A percentile compares a stretch with the other conserved stretches of the same genome.
phyloP scores from a whole-genome alignment of 2,329 filamentous ascomycete genomes.

The Lecanicillium sp. region DNA sequence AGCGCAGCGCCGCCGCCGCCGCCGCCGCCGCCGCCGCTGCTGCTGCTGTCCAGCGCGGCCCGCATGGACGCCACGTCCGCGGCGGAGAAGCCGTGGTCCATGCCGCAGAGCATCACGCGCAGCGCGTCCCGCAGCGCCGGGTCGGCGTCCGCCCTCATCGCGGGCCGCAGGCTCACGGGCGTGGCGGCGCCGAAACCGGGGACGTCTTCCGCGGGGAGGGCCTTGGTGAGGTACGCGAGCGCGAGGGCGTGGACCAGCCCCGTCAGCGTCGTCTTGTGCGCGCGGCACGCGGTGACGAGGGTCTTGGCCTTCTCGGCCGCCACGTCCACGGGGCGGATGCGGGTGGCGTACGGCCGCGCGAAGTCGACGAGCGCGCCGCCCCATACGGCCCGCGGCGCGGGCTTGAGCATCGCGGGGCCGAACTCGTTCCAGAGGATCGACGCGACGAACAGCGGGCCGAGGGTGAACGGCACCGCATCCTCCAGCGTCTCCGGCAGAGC shows the following conservation, averaged over 20 bases:
- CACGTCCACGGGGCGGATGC: slow-evolving; percentile 33
- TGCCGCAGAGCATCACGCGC: slow-evolving; percentile 34
- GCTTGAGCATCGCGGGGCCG: slow-evolving; percentile 33
- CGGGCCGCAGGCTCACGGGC: slow-evolving; percentile 40
- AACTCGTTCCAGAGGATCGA: slow-evolving; percentile 34
- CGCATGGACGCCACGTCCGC: slow-evolving; percentile 14
- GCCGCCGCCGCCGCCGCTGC: slow-evolving; percentile 27
- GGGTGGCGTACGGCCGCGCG: slow-evolving; percentile 29
- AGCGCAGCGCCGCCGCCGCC: slow-evolving; percentile 20
- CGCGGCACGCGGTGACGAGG: slow-evolving; percentile 35
- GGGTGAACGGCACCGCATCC: slow-evolving; percentile 32
- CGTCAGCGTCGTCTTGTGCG: slow-evolving; percentile 40
- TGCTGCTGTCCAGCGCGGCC: slow-evolving; percentile 20
- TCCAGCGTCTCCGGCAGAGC: slow-evolving; percentile 36
- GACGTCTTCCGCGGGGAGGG: slow-evolving; percentile 28
- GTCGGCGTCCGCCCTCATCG: slow-evolving; percentile 21
- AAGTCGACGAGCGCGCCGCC: slow-evolving; percentile 31
- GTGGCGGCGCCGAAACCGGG: slow-evolving; percentile 33
- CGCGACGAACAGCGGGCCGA: slow-evolving; percentile 36
- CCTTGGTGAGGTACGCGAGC: slow-evolving; percentile 34
- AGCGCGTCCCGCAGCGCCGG: slow-evolving; percentile 21
- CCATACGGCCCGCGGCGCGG: slow-evolving; percentile 28
- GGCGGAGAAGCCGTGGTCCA: slow-evolving; percentile 26
- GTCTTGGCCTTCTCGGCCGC: slow-evolving; percentile 20
- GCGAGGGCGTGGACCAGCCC: slow-evolving; percentile 42